Evolutionary conservation across 129 eudicot species (phyloP), one percentile per base, ranked within the genome.

Genomic region (Flaveria linearis): DNA sequence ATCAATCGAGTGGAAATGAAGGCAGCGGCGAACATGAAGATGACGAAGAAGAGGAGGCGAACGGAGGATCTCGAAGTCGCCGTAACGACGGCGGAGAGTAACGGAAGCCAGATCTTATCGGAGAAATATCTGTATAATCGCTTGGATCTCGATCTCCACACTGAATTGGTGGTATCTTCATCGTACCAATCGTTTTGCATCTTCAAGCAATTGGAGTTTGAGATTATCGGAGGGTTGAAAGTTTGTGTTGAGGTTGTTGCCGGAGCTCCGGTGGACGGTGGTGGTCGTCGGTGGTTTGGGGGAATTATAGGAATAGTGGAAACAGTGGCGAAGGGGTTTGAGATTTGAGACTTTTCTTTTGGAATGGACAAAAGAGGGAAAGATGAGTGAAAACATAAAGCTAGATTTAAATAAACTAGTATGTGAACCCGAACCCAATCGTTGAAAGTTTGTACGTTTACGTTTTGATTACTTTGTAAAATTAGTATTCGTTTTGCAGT

Each of bases 51-150:
- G 13, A 80, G 65, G 16, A 80, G 75, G 10, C 84, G 84, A 45
- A 80, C 79, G 2, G 84, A 80, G 49, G 84, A 74, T 80, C 84
- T 73, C 28, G 84, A 74, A 65, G 84, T 73, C 4, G 84, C 75
- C 0, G 75, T 42, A n/a, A 67, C 39, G 43, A 80, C 46, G 50
- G 11, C 84, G 33, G 84, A 42, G 7, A 80, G 12, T 45, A 80
- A 53, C 45, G 84, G 84, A 28, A 73, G 15, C 79, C 84, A 73
- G 84, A 80, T 73, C 80, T 78, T 80, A 13, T 80, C 84, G 51
- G 62, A 73, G 45, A 80, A 53, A 30, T 67, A 57, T 52, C 74
- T 67, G 58, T 67, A 74, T 0, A 64, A 56, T 67, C 75, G 60
- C 45, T 74, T 74, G 68, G 84, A 80, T 80, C 80, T 73, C 69